A percentile compares a stretch with the other conserved stretches of the same genome.
phyloP scores from a whole-genome alignment of 139 green algal species.

The Chlorella sp. region DNA sequence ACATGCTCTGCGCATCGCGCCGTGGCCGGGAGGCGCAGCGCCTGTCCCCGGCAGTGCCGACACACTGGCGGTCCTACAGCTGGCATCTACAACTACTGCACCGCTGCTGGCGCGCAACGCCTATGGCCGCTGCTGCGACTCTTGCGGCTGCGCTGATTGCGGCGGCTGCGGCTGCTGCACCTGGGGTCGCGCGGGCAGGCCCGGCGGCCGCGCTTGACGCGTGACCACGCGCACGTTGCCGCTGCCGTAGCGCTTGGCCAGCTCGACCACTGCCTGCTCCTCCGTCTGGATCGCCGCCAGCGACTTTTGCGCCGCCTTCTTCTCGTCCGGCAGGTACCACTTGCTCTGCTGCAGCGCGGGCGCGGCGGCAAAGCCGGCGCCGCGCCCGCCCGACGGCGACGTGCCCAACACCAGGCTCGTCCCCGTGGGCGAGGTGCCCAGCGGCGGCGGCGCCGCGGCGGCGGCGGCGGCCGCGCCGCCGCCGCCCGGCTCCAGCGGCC shows the following conservation, averaged over 20 bases:
- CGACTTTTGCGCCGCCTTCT: background rate
- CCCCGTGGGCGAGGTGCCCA: conserved; percentile 23
- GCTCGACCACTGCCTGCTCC: conserved; percentile 33
- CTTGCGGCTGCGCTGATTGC: too few relatives aligned
- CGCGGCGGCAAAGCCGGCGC: conserved; percentile 2
- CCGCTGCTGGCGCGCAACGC: too few relatives aligned
- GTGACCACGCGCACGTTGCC: background rate
- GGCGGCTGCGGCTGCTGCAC: too few relatives aligned
- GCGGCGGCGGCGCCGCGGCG: background rate
- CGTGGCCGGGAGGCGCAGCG: too few relatives aligned
- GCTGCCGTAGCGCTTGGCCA: conserved; percentile 4
- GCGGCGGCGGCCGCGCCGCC: background rate
- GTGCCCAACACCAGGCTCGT: conserved; percentile 23
- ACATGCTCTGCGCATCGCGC: too few relatives aligned
- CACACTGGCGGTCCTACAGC: too few relatives aligned
- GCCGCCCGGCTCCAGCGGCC: background rate
- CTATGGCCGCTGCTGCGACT: too few relatives aligned
- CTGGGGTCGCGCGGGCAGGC: too few relatives aligned
- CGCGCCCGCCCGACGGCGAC: conserved; percentile 29
- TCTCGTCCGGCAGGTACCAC: conserved; percentile 47
- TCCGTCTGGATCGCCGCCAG: conserved; percentile 46
- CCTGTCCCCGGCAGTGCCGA: too few relatives aligned
- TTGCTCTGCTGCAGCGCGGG: conserved; percentile 34
- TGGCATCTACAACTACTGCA: too few relatives aligned
- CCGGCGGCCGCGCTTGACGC: too few relatives aligned